These are phyloP conservation scores for Xenosphaeropsis pyriputrescens DNA, from an alignment of 2,329 filamentous ascomycete species.

Conservation along the genomic window DNA sequence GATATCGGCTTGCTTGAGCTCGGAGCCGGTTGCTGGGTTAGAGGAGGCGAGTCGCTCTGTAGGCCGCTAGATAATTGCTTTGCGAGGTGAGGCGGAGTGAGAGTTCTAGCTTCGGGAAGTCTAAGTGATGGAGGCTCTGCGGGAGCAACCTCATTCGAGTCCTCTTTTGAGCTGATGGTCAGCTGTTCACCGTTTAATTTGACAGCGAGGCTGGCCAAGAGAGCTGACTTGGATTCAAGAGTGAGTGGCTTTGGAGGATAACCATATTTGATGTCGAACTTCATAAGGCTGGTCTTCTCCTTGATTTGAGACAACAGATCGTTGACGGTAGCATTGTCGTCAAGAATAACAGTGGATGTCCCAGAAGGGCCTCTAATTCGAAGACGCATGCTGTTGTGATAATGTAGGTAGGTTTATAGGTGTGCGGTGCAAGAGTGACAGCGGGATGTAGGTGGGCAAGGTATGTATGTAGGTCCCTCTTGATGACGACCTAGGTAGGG, in stretches of 20 bases:
- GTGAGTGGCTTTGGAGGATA: slow-evolving; percentile 64
- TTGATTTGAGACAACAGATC: slow-evolving; percentile 46
- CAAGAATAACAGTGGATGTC: slow-evolving; percentile 52
- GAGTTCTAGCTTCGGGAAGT: not conserved
- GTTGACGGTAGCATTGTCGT: slow-evolving; percentile 50
- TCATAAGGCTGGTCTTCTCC: slow-evolving; percentile 45
- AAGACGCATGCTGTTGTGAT: slow-evolving; percentile 43
- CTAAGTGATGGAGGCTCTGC: not conserved
- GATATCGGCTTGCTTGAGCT: slow-evolving; percentile 7
- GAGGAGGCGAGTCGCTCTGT: not conserved
- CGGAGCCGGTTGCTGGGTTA: not conserved
- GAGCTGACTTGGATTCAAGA: slow-evolving; percentile 31
- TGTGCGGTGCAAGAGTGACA: not conserved
- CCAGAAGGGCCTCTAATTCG: slow-evolving; percentile 64
- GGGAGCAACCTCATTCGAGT: not conserved
- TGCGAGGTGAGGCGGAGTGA: not conserved
- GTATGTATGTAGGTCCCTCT: too few species aligned
- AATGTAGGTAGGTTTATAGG: slow-evolving; percentile 1
- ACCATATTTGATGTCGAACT: slow-evolving; percentile 70
- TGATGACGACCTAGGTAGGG: too few species aligned
- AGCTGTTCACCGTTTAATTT: slow-evolving; percentile 55
- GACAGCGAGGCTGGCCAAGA: slow-evolving; percentile 38
- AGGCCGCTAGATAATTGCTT: not conserved
- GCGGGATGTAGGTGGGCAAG: not conserved
- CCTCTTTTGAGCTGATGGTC: slow-evolving; percentile 28